Percentiles rank a stretch among this genome's conserved stretches.
These are phyloP conservation scores for Cyclotella distinguenda DNA, from an alignment of 108 stramenopile genomes.

Conservation along the genomic window DNA sequence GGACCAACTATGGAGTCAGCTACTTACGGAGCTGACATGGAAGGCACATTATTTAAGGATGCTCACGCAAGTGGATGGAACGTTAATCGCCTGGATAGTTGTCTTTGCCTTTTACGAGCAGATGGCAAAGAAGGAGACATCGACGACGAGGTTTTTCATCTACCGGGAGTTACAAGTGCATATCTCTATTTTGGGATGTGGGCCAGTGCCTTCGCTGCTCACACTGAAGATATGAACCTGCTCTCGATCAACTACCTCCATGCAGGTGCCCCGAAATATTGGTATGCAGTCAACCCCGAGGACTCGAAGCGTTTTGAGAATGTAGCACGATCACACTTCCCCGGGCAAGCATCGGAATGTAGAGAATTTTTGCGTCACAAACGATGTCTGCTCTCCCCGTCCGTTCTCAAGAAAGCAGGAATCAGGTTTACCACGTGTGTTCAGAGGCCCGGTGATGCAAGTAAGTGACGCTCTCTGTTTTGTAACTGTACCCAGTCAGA, in stretches of 20 bases:
- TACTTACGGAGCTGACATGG: slow-evolving; percentile 94
- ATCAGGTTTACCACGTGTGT: slow-evolving; percentile 88
- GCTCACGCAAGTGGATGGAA: slow-evolving; percentile 88
- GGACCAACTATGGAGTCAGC: slow-evolving; percentile 91
- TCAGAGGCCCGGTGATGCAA: slow-evolving; percentile 94
- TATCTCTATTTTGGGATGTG: slow-evolving; percentile 92
- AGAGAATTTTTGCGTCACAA: slow-evolving; percentile 96
- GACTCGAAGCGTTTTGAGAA: slow-evolving; percentile 83
- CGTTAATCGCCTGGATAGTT: slow-evolving; percentile 65
- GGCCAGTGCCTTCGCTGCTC: slow-evolving; percentile 87
- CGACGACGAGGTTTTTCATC: slow-evolving; percentile 48
- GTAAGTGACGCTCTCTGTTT: no score
- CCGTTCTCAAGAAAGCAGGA: slow-evolving; percentile 86
- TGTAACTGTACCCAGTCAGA: background rate
- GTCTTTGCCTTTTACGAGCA: slow-evolving; percentile 41
- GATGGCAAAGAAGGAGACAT: slow-evolving; percentile 38
- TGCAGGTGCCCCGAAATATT: slow-evolving; percentile 95
- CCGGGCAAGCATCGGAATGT: slow-evolving; percentile 71
- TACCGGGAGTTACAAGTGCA: slow-evolving; percentile 87
- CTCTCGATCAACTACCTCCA: slow-evolving; percentile 97
- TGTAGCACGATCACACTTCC: slow-evolving; percentile 73
- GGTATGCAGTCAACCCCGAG: slow-evolving; percentile 91
- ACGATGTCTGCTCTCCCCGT: slow-evolving; percentile 84
- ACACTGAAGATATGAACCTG: slow-evolving; percentile 98
- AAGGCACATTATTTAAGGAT: slow-evolving; percentile 85